Evolutionary conservation across 495 filamentous ascomycete species (phyloP).

Genomic region (Penicillium lagena): DNA sequence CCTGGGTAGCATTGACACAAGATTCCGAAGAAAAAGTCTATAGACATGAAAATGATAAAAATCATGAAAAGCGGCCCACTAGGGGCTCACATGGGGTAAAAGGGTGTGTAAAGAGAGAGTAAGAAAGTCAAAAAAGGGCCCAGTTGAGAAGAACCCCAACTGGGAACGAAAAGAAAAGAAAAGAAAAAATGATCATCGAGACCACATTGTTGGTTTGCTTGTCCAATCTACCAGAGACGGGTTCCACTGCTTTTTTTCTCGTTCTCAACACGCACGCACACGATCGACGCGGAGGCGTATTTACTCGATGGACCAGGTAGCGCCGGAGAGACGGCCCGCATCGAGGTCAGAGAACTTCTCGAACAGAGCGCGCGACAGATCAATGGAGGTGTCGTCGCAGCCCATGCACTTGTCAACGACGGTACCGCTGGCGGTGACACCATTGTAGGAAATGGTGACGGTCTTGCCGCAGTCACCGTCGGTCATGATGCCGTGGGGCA

Average conservation of each 20-base stretch:
- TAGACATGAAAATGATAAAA: conserved; percentile 7
- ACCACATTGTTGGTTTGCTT: conserved; percentile 3
- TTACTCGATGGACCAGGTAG: conserved; percentile 34
- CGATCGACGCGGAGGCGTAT: conserved; percentile 14
- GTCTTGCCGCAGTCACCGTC: conserved; percentile 60
- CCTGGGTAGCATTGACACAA: conserved; percentile 17
- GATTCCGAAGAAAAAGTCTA: conserved; percentile 13
- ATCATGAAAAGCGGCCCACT: conserved; percentile 6
- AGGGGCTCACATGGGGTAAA: conserved; percentile 7
- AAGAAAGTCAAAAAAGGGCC: conserved; percentile 7
- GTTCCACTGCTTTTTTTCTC: background rate
- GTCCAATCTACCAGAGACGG: conserved; percentile 21
- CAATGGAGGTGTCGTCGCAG: conserved; percentile 43
- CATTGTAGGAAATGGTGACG: conserved; percentile 52
- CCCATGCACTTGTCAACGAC: conserved; percentile 75
- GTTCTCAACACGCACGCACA: background rate
- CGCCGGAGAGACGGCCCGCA: conserved; percentile 25
- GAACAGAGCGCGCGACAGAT: conserved; percentile 42
- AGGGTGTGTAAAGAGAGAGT: conserved; percentile 4
- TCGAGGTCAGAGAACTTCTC: conserved; percentile 19
- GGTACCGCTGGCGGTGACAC: conserved; percentile 47
- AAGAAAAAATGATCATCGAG: conserved; percentile 8
- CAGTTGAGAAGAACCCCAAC: background rate
- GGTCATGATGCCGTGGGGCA: conserved; percentile 46
- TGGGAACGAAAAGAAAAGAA: conserved; percentile 2